Percentiles rank a stretch among this genome's conserved stretches.
Conservation (phyloP, 176 grass and related monocot species). For the Pontederia paniculata region DNA sequence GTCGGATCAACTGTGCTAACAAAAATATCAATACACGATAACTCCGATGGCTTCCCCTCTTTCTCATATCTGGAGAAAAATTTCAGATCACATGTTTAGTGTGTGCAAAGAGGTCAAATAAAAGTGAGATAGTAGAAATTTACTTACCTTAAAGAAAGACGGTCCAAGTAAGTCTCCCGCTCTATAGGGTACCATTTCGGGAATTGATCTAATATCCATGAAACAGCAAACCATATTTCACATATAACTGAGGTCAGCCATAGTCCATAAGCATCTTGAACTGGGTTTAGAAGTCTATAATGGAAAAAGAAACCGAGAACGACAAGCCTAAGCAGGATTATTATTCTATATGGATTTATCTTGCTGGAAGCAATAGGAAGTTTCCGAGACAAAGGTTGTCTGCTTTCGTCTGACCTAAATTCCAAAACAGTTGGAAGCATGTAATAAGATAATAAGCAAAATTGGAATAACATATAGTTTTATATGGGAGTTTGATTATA, state of each 20-base stretch:
- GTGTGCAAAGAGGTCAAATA: background rate
- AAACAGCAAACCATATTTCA: conserved; percentile 32
- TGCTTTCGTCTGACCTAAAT: conserved; percentile 34
- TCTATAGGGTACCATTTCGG: conserved; percentile 32
- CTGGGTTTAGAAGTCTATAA: conserved; percentile 30
- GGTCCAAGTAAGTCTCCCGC: conserved; percentile 21
- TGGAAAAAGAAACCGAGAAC: conserved; percentile 39
- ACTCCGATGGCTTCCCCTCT: background rate
- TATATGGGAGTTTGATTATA: too few relatives aligned
- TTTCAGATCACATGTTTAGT: too few relatives aligned
- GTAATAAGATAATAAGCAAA: background rate
- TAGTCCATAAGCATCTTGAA: conserved; percentile 16
- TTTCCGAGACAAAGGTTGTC: conserved; percentile 25
- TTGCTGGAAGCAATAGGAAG: conserved; percentile 9
- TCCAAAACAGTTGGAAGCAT: background rate
- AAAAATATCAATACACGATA: conserved; percentile 35
- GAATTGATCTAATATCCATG: conserved; percentile 35
- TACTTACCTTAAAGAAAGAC: conserved; percentile 18
- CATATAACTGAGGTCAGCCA: conserved; percentile 39
- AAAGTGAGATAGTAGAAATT: background rate
- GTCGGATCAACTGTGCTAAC: conserved; percentile 23
- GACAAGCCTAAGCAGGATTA: conserved; percentile 23
- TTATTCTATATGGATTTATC: conserved; percentile 36
- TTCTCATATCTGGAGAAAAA: conserved; percentile 15
- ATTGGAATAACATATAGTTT: background rate